Base-by-base conservation (phyloP, 2,329 filamentous ascomycete species). In the Thermothelomyces thermophilus region DNA sequence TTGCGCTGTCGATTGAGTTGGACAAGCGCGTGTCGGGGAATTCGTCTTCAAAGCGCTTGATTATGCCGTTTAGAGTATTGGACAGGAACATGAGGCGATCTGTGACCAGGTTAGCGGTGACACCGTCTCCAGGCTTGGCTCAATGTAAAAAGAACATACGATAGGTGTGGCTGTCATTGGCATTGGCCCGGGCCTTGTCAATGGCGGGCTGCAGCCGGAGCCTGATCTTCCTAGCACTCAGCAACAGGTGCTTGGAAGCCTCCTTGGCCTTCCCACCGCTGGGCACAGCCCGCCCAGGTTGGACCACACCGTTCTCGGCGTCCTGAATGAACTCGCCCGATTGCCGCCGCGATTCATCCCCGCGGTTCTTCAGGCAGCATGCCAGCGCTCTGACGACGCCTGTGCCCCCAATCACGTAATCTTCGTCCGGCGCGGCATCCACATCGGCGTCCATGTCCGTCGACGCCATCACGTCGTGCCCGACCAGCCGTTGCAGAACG, bases 361-460 rank as follows among this genome's bases (percentile, higher is more conserved):
- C 78, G 52, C 87, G 82, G 63, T 95, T 94, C 59, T 89, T 84
- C 43, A 98, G 73, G 62, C 90, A 95, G 61, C 94, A 94, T 47
- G 88, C 84, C 40, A 98, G 74, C 4, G 93, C 93, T 69, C 95
- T 96, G 42, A 95, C 91, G 1, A 98, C 89, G 22, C 91, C 93
- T 0, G 90, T 95, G 14, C 91, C 91, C 17, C 91, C 90, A 61
- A 97, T 93, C 39, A 97, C 90, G 67, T 97, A 97, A 66, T 96
- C 89, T 51, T 95, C 86, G 57, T 95, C 89, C 0, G 90, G 87
- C 6, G 89, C 85, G 10, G 83, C 74, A 2, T 84, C 81, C 37
- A 81, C 75, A 19, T 84, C 79, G 40, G 84, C 82, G 19, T 79
- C 76, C 56, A 59, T 67, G 58, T 63, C 77, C 66, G 64, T 80